phyloP scores from a whole-genome alignment of 2,329 filamentous ascomycete species.

The Claviceps pazoutovae region DNA sequence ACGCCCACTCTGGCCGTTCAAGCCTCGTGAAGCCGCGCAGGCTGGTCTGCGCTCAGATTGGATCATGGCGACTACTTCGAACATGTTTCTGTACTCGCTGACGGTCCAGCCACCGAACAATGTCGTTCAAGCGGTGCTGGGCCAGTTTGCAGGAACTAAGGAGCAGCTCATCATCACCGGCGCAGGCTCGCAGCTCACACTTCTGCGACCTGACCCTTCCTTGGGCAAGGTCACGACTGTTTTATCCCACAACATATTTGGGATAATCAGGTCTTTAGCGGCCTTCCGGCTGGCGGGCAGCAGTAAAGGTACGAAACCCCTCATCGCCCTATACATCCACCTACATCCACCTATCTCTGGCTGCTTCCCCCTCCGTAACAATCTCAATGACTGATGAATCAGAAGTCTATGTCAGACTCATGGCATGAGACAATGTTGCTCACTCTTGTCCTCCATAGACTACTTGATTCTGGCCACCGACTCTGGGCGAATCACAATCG shows the following conservation, averaged over 20 bases:
- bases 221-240: constrained; percentile 78
- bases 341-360: not conserved
- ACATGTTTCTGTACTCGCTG: constrained; percentile 97
- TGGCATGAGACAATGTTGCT: constrained; percentile 9
- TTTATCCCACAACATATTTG: constrained; percentile 87
- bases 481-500: constrained; percentile 84
- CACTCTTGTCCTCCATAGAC: constrained; percentile 42
- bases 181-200: constrained; percentile 75
- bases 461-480: constrained; percentile 92
- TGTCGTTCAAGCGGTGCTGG: constrained; percentile 79
- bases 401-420: not conserved
- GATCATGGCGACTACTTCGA: constrained; percentile 90
- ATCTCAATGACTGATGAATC: constrained; percentile 3
- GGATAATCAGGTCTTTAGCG: constrained; percentile 80
- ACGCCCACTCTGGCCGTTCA: constrained; percentile 13
- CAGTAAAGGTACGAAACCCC: constrained; percentile 59
- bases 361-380: constrained; percentile 10
- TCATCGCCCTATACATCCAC: constrained; percentile 26
- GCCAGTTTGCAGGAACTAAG: constrained; percentile 90
- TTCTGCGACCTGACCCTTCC: constrained; percentile 73
- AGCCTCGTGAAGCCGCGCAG: constrained; percentile 30
- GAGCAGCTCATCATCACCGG: constrained; percentile 96
- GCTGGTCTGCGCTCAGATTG: constrained; percentile 33
- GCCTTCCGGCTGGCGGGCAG: constrained; percentile 87
- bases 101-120: constrained; percentile 88